Base-by-base conservation (phyloP, 768 basidiomycete species). In the Austroboletus eburneus region DNA sequence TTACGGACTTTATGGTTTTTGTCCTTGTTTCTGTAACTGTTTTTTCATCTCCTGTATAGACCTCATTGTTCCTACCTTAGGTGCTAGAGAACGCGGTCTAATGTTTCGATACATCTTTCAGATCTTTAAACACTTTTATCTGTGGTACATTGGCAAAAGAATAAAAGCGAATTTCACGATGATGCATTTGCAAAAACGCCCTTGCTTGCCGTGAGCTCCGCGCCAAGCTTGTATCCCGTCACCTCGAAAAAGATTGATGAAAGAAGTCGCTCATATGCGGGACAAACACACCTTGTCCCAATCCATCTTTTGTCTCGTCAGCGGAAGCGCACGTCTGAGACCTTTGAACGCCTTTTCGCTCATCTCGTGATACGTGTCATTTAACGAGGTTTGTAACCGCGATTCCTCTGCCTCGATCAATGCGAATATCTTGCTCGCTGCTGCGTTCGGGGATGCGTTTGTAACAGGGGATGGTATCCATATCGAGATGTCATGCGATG, bases 291-390 rank as follows among this genome's bases (percentile, higher is more conserved):
- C 91, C 76, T 85, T 91, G 52, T 95, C 92, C 95, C 96, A 99
- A 49, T 98, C 93, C 30, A 98, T 66, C 67, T 97, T 97, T 62
- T 91, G 88, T 56, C 91, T 77, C 12, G 93, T 97, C 60, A 97
- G 72, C 0, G 95, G 96, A 47, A 99, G 68, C 2, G 93, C 92
- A 30, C 96, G 78, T 55, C 96, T 75, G 42, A 99, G 73, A 6
- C 86, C 82, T 66, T 90, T 91, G 78, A 97, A 98, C 1, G 88
- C 87, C 69, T 91, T 92, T 58, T 97, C 94, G 33, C 87, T 80
- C 81, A 99, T 85, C 55, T 89, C 84, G 34, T 83, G 81, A 61
- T 97, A 96, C 14, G 87, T 77, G 38, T 86, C 85, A 57, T 82
- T 88, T 44, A 98, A 64, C 14, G 85, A 82, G 1, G 74, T 70